Conservation (phyloP, 768 basidiomycete genomes). For the Rhizopogon roseolus region DNA sequence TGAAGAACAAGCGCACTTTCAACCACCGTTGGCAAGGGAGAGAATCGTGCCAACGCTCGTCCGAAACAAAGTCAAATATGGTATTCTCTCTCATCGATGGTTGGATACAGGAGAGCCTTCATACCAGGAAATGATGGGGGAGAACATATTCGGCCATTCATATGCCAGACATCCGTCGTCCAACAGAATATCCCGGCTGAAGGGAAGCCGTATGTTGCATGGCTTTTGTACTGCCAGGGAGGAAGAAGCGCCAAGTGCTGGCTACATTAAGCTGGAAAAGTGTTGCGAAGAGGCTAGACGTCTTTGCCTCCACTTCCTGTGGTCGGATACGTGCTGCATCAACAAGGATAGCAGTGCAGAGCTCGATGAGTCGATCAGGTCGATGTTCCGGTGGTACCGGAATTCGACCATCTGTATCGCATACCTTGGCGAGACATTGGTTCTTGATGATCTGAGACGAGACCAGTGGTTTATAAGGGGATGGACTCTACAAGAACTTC, state of each 20-base stretch:
- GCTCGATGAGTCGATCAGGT: conserved; percentile 1
- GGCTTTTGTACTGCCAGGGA: no score
- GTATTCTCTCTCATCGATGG: neutral
- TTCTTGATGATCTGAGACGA: neutral
- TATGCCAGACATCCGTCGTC: no score
- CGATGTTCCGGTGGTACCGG: neutral
- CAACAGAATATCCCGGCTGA: no score
- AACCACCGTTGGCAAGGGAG: neutral
- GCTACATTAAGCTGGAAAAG: neutral
- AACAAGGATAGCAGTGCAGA: neutral
- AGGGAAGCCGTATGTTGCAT: no score
- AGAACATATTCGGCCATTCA: no score
- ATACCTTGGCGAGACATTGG: neutral
- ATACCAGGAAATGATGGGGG: neutral
- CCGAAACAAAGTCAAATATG: neutral
- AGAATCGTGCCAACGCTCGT: neutral
- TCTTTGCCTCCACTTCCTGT: neutral
- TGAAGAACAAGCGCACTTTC: neutral
- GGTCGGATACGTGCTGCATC: neutral
- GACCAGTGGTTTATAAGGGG: neutral
- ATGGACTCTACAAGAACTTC: conserved; percentile 1
- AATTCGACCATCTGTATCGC: neutral
- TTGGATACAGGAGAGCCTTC: neutral
- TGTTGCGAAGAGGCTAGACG: neutral
- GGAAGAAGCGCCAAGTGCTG: neutral